Conservation (phyloP, 1,284 basidiomycete genomes). For the Melampsora abietis-canadensis region DNA sequence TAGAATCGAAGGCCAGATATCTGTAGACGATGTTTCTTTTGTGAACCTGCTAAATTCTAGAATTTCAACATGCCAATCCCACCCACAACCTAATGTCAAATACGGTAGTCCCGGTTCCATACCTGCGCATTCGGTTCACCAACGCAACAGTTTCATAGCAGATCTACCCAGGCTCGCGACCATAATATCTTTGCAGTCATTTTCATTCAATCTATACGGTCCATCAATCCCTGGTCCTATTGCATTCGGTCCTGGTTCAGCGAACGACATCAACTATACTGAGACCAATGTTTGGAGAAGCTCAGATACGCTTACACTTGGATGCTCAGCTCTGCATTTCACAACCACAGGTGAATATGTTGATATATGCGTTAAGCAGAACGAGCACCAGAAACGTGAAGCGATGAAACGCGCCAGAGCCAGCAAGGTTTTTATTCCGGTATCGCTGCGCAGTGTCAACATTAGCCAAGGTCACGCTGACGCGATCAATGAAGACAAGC, state of each 20-base stretch:
- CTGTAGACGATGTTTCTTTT: constrained; percentile 29
- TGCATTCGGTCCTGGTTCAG: constrained; percentile 2
- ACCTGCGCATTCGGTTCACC: neutral
- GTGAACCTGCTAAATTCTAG: constrained; percentile 10
- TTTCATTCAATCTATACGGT: constrained; percentile 35
- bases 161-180: constrained; percentile 28
- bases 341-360: constrained; percentile 32
- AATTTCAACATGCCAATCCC: constrained; percentile 2
- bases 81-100: neutral
- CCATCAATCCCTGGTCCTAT: constrained; percentile 6
- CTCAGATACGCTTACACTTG: constrained; percentile 17
- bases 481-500: constrained; percentile 17
- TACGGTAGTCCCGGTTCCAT: neutral
- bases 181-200: constrained; percentile 25
- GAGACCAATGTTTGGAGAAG: constrained; percentile 13
- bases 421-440: constrained; percentile 29
- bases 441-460: constrained; percentile 1
- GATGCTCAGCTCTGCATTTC: constrained; percentile 38
- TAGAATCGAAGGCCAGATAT: constrained; percentile 32
- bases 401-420: constrained; percentile 27
- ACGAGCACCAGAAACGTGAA: constrained; percentile 18
- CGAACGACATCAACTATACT: neutral
- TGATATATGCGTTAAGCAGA: constrained; percentile 33
- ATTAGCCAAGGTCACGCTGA: constrained; percentile 35
- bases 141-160: neutral